Percentiles rank a stretch among this genome's conserved stretches.
phyloP scores from a whole-genome alignment of 441 rosid genomes.

The Croton setiger region DNA sequence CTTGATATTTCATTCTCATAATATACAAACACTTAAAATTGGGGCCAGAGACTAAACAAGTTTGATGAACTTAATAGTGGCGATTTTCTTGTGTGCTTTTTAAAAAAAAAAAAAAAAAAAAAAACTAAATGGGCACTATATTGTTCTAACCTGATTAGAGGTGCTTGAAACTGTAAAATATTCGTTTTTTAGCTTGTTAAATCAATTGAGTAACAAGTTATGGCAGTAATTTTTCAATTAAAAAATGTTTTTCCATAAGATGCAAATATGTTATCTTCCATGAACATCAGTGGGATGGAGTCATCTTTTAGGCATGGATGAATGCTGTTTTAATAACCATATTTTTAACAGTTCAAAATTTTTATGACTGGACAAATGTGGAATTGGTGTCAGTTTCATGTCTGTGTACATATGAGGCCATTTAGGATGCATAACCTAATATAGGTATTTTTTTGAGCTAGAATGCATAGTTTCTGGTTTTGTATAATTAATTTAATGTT shows the following conservation, averaged over 20 bases:
- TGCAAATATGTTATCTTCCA: background rate
- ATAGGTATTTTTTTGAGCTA: background rate
- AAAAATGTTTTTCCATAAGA: background rate
- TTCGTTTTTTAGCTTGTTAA: background rate
- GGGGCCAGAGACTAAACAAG: no score
- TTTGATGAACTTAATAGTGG: background rate
- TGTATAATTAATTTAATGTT: background rate
- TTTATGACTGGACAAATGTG: no score
- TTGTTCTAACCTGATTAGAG: background rate
- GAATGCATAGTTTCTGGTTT: background rate
- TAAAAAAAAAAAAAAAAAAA: no score
- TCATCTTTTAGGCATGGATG: constrained; percentile 1
- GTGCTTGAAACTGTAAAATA: background rate
- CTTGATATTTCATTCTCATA: no score
- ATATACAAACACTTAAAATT: no score
- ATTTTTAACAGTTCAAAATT: background rate
- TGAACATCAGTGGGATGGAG: background rate
- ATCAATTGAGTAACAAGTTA: background rate
- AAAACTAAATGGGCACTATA: no score
- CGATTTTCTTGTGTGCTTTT: background rate
- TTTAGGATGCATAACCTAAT: background rate
- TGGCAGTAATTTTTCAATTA: background rate
- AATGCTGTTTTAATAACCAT: background rate
- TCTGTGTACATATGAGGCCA: no score
- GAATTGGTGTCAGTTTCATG: no score